A percentile compares a stretch with the other conserved stretches of the same genome.
phyloP scores from a whole-genome alignment of 441 rosid genomes.

The Pelargonium myrrhifolium region DNA sequence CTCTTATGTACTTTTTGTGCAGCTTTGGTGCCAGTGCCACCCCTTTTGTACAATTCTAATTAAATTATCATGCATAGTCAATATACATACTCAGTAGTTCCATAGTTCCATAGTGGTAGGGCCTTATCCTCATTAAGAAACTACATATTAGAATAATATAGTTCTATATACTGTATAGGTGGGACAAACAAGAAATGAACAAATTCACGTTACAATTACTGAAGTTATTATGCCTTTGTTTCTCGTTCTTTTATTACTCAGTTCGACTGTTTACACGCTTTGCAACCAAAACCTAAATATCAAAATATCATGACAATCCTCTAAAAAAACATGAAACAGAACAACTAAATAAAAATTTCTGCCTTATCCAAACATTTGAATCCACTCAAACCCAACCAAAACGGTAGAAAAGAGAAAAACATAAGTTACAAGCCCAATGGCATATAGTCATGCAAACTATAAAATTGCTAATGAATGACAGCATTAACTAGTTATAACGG shows the following conservation, averaged over 20 bases:
- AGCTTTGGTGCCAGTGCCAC: too few species aligned
- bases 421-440: not conserved
- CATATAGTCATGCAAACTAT: not conserved
- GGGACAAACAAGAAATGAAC: not conserved
- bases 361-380: not conserved
- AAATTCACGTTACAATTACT: not conserved
- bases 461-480: not conserved
- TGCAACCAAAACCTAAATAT: not conserved
- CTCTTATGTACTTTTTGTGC: too few species aligned
- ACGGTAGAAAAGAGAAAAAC: not conserved
- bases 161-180: not conserved
- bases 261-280: not conserved
- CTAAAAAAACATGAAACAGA: not conserved
- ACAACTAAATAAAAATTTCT: not conserved
- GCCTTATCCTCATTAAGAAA: constrained; percentile 2
- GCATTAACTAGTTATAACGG: not conserved
- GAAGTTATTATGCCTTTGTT: not conserved
- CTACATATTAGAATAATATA: not conserved
- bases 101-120: not conserved
- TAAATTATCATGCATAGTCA: not conserved
- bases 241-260: not conserved
- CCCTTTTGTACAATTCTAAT: not conserved
- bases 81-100: too few species aligned
- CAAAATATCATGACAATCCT: not conserved
- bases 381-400: not conserved